phyloP scores from a whole-genome alignment of 225 moss, liverwort and hornwort genomes.

The Lunularia cruciata region DNA sequence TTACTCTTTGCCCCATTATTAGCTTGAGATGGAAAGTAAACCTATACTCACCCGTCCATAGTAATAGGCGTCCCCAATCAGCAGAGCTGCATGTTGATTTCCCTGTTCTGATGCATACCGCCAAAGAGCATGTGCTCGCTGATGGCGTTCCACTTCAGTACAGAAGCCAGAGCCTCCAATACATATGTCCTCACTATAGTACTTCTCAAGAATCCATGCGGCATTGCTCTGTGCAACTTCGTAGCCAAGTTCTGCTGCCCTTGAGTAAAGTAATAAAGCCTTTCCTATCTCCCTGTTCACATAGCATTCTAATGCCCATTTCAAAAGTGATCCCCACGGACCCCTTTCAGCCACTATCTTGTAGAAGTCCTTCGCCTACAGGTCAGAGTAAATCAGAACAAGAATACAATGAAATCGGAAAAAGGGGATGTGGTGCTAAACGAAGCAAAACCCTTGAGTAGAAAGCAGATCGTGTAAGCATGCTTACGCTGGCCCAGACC shows the following conservation, averaged over 20 bases:
- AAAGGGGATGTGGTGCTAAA: background rate
- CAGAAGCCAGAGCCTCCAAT: conserved; percentile 80
- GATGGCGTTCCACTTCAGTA: conserved; percentile 74
- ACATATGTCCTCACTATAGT: conserved; percentile 76
- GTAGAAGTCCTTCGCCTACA: conserved; percentile 79
- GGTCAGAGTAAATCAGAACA: background rate
- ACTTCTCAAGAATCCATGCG: conserved; percentile 94
- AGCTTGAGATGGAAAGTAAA: too few species aligned
- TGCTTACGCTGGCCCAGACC: too few species aligned
- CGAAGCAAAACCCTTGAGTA: too few species aligned
- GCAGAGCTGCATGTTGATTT: conserved; percentile 96
- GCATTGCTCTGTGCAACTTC: conserved; percentile 99
- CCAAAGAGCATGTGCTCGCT: conserved; percentile 96
- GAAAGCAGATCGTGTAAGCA: too few species aligned
- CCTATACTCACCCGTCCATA: conserved; percentile 81
- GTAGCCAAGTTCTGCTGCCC: conserved; percentile 92
- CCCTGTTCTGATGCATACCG: conserved; percentile 95
- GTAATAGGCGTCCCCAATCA: conserved; percentile 96
- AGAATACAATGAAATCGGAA: background rate
- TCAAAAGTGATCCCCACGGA: conserved; percentile 91
- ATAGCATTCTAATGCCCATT: conserved; percentile 88
- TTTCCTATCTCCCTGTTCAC: conserved; percentile 79
- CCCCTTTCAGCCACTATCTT: conserved; percentile 92
- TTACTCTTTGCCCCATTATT: too few species aligned
- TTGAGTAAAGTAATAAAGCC: conserved; percentile 80